Evolutionary conservation across 192 early-diverging fungal species (phyloP).

Genomic region (Pecoramyces ruminantium): DNA sequence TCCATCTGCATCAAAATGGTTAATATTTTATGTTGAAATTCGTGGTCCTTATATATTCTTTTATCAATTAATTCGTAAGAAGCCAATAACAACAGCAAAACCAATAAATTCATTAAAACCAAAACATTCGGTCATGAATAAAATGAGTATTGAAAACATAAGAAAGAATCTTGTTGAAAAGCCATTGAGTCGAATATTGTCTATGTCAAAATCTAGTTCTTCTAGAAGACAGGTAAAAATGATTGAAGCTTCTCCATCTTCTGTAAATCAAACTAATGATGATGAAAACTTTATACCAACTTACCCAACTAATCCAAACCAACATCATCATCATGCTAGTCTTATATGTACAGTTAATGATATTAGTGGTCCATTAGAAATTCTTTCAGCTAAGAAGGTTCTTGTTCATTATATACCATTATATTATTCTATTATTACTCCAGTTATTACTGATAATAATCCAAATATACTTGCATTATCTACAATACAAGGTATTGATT

Average conservation of each 20-base stretch:
- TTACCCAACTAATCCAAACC: background rate
- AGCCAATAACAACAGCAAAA: background rate
- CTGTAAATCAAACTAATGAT: background rate
- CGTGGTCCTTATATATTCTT: background rate
- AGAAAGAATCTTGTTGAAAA: background rate
- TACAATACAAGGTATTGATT: background rate
- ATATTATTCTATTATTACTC: background rate
- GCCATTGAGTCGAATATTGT: background rate
- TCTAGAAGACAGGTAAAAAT: background rate
- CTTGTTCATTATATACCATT: background rate
- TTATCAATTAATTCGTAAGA: background rate
- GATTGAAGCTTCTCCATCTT: background rate
- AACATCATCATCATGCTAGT: background rate
- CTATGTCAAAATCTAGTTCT: background rate
- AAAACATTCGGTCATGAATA: background rate
- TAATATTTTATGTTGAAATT: background rate
- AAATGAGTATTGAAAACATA: background rate
- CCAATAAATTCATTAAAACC: background rate
- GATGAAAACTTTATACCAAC: background rate
- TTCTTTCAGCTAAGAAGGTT: background rate
- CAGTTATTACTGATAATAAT: background rate
- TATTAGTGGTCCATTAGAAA: background rate
- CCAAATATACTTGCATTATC: background rate
- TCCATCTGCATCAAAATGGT: background rate
- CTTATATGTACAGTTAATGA: background rate